These are phyloP conservation scores for Eragrostis nindensis DNA, from an alignment of 176 grass and related monocot species.

Conservation along the genomic window DNA sequence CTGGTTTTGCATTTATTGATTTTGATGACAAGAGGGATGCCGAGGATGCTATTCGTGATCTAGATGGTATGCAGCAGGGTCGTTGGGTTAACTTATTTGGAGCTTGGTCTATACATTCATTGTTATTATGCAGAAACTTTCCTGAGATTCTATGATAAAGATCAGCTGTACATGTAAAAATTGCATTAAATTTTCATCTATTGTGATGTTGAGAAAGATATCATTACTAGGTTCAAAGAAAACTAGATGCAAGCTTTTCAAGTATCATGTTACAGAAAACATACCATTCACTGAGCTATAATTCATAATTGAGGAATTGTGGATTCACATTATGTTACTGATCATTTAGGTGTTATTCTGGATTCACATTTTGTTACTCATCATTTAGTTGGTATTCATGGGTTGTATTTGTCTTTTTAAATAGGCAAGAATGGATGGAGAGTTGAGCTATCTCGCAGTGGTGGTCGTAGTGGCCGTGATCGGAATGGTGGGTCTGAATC, in stretches of 20 bases:
- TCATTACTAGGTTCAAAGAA: background rate
- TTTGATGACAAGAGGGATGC: conserved; percentile 89
- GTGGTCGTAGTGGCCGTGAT: conserved; percentile 68
- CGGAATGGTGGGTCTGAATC: conserved; percentile 70
- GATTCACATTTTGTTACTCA: background rate
- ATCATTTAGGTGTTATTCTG: too few relatives aligned
- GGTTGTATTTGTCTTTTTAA: background rate
- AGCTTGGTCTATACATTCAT: background rate
- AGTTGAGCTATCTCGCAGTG: conserved; percentile 81
- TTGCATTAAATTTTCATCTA: background rate
- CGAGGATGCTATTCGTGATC: conserved; percentile 82
- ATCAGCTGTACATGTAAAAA: background rate
- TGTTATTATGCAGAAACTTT: background rate
- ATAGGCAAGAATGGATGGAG: conserved; percentile 97
- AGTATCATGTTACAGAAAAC: background rate
- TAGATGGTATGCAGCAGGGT: conserved; percentile 70
- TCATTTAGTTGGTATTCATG: background rate
- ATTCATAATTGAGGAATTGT: too few relatives aligned
- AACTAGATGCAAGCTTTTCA: background rate
- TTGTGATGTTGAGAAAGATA: background rate
- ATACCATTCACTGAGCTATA: background rate
- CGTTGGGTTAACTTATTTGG: background rate
- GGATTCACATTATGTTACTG: too few relatives aligned
- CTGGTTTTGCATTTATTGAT: conserved; percentile 93
- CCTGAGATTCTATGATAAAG: background rate